Base-by-base conservation (phyloP, 345 rosid genomes). In the Murraya koenigii region DNA sequence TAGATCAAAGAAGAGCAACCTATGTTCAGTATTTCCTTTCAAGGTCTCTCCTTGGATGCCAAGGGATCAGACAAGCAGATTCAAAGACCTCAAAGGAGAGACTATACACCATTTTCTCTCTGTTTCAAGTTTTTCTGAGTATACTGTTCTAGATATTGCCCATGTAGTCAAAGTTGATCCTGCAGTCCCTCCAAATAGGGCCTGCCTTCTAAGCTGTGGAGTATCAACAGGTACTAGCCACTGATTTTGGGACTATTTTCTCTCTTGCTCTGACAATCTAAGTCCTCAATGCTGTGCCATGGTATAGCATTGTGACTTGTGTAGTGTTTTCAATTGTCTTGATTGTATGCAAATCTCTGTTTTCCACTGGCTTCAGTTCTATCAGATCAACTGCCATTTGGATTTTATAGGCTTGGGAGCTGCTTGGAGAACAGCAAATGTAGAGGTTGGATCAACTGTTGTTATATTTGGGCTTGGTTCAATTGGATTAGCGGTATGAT, bases 161-260 rank as follows among this genome's bases (percentile, higher is more conserved):
- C 87, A 95, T 76, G 67, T 95, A 5, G 88, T 87, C 4, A 95
- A 89, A 85, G 82, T 93, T 30, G 95, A 93, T 78, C 85, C 89
- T 62, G 73, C 87, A 22, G 59, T 89, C 71, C 93, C 97, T 71
- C 97, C 97, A 39, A 87, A 81, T 39, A 88, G 73, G 78, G 98
- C 97, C 25, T 93, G 97, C 78, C 97, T 95, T 75, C 89, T 95
- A 20, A 86, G 97, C 59, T 95, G 98, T 22, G 97, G 98, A 75
- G 85, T 95, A 49, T 89, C 98, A 35, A 93, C 98, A 61, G 98
- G 98, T 91, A 84, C 64, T 65, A 28, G 52, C 22, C 30, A 35
- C 56, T 30, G 32, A 8, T 32, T 80, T 39, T 25, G 9, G 11
- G 49, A 5, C 49, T 44, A 44, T 44, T 44, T 1, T 30, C 2